Evolutionary conservation across 768 basidiomycete species (phyloP), one percentile per base, ranked within the genome.

Genomic region (Sporobolomyces phaffii): DNA sequence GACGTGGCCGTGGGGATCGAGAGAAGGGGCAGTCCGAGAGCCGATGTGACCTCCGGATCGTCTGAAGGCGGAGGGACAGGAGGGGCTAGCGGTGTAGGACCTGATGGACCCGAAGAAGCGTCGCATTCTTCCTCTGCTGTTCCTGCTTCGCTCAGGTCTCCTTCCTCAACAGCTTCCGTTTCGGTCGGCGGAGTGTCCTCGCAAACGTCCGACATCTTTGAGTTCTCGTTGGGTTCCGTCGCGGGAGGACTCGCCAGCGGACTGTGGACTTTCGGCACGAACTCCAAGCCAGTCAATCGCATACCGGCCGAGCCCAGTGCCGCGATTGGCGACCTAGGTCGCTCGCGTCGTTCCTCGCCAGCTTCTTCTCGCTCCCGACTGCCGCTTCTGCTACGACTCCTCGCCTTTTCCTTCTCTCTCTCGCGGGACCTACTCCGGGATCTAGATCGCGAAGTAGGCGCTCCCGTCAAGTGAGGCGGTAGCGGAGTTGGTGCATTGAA

Each of bases 201-300:
- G n/a, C n/a, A n/a, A n/a, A n/a, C 8, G 11, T n/a, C 34, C 36
- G 36, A 34, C 44, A 34, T 47, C 24, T 44, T 62, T 61, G 36
- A n/a, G 43, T 11, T 49, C 61, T 22, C 14, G 14, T 48, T 41
- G 34, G 26, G 29, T 44, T 54, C 34, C n/a, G 53, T 31, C 33
- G 53, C 54, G 6, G 54, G 54, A 43, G 54, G 54, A 41, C 54
- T 56, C 20, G 40, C 54, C 2, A 56, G 40, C 10, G 54, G 54
- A 43, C 54, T 56, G 26, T 56, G 54, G 15, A 56, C 54, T 43
- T 56, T 56, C 38, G 54, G 54, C 26, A 43, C 40, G 33, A 56
- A 56, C 54, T 56, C 54, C 26, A 56, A 22, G 4, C 54, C 54
- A 26, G 54, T 56, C 40, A 56, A 29, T 29, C 54, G 26, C 54